phyloP scores from a whole-genome alignment of 495 filamentous ascomycete species.

The Podospora pseudoanserina region DNA sequence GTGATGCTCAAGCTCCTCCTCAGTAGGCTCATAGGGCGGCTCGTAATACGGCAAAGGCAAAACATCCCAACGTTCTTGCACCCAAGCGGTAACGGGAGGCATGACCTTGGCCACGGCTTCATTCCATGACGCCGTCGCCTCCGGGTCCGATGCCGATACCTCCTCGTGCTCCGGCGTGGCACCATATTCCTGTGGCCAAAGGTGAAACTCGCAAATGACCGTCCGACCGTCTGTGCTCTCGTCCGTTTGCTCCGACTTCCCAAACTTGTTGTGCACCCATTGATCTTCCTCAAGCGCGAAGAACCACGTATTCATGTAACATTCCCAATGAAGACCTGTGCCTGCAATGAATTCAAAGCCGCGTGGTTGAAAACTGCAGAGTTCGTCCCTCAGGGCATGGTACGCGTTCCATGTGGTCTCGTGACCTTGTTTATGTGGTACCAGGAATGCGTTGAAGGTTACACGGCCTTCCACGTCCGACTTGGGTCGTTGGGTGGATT shows the following conservation, averaged over 20 bases:
- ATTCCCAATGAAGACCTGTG: not conserved
- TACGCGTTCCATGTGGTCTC: not conserved
- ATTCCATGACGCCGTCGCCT: slow-evolving; percentile 25
- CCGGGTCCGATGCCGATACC: slow-evolving; percentile 14
- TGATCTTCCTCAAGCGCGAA: not conserved
- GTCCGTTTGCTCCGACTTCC: slow-evolving; percentile 6
- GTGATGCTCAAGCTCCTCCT: slow-evolving; percentile 6
- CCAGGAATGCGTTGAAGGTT: slow-evolving; percentile 5
- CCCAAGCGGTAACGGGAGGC: slow-evolving; percentile 29
- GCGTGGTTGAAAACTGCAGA: not conserved
- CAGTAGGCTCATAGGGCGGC: slow-evolving; percentile 7
- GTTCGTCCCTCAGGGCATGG: not conserved
- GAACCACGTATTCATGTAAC: not conserved
- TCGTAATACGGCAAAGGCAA: slow-evolving; percentile 7
- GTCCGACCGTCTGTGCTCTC: slow-evolving; percentile 11
- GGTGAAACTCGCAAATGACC: slow-evolving; percentile 22
- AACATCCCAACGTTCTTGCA: slow-evolving; percentile 31
- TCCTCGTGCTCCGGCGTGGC: slow-evolving; percentile 21
- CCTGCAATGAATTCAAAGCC: not conserved
- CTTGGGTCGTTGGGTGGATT: not conserved
- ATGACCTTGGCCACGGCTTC: slow-evolving; percentile 20
- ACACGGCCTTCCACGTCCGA: slow-evolving; percentile 1
- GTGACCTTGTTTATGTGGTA: not conserved
- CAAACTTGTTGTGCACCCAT: not conserved
- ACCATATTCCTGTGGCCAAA: slow-evolving; percentile 13